These are phyloP conservation scores for Yamadazyma scolyti DNA, from an alignment of 805 yeast species.

Conservation along the genomic window DNA sequence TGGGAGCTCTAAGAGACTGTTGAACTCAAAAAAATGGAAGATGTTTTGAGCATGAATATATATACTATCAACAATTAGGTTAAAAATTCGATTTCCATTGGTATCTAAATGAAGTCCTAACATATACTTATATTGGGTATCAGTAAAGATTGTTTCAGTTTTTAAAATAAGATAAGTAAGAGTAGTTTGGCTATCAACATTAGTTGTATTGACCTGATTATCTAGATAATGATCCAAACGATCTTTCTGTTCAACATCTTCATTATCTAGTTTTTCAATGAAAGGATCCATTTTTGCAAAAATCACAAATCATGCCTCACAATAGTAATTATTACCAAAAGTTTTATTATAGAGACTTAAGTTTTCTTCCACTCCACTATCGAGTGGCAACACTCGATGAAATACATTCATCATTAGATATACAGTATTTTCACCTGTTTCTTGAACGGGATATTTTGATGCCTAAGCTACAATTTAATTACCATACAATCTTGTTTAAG, in stretches of 20 bases:
- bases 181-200: constrained; percentile 1
- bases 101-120: constrained; percentile 6
- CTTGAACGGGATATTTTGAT: too few relatives aligned
- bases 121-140: constrained; percentile 10
- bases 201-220: background rate
- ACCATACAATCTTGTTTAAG: constrained; percentile 4
- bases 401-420: too few relatives aligned
- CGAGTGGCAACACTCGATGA: too few relatives aligned
- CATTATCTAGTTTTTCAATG: constrained; percentile 1
- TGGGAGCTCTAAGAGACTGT: constrained; percentile 15
- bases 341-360: too few relatives aligned
- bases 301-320: background rate
- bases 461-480: too few relatives aligned
- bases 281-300: constrained; percentile 10
- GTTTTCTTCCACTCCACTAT: too few relatives aligned
- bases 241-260: constrained; percentile 4
- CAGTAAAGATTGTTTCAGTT: constrained; percentile 8
- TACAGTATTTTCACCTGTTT: too few relatives aligned
- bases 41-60: constrained; percentile 3
- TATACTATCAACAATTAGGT: constrained; percentile 4
- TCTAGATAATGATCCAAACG: constrained; percentile 5
- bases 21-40: constrained; percentile 2
- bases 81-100: constrained; percentile 1
- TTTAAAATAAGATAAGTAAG: constrained; percentile 12
- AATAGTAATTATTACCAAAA: too few relatives aligned